Evolutionary conservation across 75 land plant genomes (phyloP).

Genomic region (Pinus albicaulis): DNA sequence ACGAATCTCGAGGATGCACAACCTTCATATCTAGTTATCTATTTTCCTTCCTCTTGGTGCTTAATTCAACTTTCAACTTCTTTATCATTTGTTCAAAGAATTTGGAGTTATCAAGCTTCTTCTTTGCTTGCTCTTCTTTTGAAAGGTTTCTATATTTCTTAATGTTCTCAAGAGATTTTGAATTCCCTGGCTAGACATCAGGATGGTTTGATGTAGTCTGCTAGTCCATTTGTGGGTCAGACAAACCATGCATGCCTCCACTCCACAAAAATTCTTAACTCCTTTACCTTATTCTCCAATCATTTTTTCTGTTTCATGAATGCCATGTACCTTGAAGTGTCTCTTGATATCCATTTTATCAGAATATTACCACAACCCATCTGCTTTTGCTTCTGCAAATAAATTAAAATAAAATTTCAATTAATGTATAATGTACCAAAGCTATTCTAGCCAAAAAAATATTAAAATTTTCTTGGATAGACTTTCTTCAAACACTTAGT

Average conservation of each 20-base stretch:
- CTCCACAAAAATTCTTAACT: constrained; percentile 57
- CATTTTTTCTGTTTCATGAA: constrained; percentile 54
- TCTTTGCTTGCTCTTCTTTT: constrained; percentile 55
- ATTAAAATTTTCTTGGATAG: too few relatives aligned
- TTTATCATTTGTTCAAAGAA: constrained; percentile 40
- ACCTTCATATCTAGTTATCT: constrained; percentile 17
- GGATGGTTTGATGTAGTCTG: constrained; percentile 4
- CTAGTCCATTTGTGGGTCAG: constrained; percentile 29
- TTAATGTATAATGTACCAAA: too few relatives aligned
- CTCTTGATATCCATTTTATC: constrained; percentile 39
- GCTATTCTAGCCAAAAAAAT: too few relatives aligned
- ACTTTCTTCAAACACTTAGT: too few relatives aligned
- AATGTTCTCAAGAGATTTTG: constrained; percentile 13
- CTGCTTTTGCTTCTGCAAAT: constrained; percentile 10
- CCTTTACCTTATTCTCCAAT: constrained; percentile 57
- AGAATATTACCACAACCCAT: constrained; percentile 42
- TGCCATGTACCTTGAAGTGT: constrained; percentile 45
- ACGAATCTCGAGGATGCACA: constrained; percentile 20
- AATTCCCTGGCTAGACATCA: constrained; percentile 19
- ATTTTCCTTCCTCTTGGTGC: constrained; percentile 22
- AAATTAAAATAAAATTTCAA: too few relatives aligned
- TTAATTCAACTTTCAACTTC: constrained; percentile 36
- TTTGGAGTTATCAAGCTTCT: constrained; percentile 63
- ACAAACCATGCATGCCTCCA: constrained; percentile 47
- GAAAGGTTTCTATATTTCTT: constrained; percentile 32